Conservation (phyloP, 2,329 filamentous ascomycete species). For the Apiospora rasikravindrae region DNA sequence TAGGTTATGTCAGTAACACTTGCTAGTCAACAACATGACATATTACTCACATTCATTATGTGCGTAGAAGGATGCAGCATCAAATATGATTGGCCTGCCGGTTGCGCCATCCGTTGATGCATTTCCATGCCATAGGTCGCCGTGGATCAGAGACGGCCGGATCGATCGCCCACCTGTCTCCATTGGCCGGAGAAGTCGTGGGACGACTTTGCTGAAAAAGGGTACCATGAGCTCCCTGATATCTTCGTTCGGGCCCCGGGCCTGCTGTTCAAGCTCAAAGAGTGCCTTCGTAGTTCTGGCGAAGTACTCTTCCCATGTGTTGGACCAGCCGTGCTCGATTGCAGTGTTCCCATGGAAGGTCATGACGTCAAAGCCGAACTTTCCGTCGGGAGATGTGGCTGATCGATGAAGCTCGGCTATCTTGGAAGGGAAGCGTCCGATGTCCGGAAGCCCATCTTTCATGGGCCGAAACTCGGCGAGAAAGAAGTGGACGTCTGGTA, state of each 20-base stretch:
- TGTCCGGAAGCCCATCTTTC: constrained; percentile 18
- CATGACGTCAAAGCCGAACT: constrained; percentile 31
- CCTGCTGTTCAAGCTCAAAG: constrained; percentile 24
- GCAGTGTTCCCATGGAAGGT: constrained; percentile 27
- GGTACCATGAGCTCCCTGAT: constrained; percentile 24
- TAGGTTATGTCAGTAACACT: not conserved
- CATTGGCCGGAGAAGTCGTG: constrained; percentile 39
- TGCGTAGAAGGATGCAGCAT: constrained; percentile 28
- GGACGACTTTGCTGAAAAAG: constrained; percentile 29
- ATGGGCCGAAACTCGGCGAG: constrained; percentile 26
- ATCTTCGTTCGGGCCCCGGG: constrained; percentile 24
- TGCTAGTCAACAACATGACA: too few relatives aligned
- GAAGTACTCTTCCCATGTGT: constrained; percentile 33
- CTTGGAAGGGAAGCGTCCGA: constrained; percentile 22
- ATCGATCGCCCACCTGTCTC: constrained; percentile 35
- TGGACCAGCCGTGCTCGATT: constrained; percentile 24
- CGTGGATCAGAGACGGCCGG: constrained; percentile 37
- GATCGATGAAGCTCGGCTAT: constrained; percentile 26
- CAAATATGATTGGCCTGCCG: constrained; percentile 20
- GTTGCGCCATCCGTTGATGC: constrained; percentile 17
- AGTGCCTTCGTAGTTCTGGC: constrained; percentile 21
- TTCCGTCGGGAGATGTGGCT: constrained; percentile 27
- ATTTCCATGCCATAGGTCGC: constrained; percentile 41
- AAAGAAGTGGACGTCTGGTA: constrained; percentile 42
- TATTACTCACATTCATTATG: constrained; percentile 32